Evolutionary conservation across 768 basidiomycete species (phyloP).

Genomic region (Termitomyces sp.): DNA sequence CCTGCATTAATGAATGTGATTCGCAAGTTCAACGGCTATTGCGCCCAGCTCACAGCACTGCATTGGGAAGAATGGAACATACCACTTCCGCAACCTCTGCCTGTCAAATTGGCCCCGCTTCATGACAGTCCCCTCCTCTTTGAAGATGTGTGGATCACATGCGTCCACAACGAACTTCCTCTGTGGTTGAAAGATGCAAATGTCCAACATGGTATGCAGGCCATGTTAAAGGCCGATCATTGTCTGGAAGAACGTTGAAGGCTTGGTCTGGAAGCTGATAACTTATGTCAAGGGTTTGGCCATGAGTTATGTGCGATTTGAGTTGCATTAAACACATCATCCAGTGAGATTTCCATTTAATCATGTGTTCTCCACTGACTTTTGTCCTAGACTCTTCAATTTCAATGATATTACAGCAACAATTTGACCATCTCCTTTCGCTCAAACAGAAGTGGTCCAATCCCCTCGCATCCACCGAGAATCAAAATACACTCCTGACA

Average conservation of each 20-base stretch:
- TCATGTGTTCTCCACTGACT: not conserved
- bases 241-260: constrained; percentile 19
- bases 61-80: too few species aligned
- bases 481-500: too few species aligned
- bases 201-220: constrained; percentile 19
- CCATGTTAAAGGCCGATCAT: constrained; percentile 13
- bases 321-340: constrained; percentile 17
- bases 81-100: not conserved
- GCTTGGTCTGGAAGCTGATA: constrained; percentile 25
- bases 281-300: constrained; percentile 34
- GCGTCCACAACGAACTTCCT: constrained; percentile 14
- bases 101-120: constrained; percentile 26
- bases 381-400: constrained; percentile 10
- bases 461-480: constrained; percentile 10
- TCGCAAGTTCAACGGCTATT: constrained; percentile 26
- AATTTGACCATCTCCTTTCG: constrained; percentile 13
- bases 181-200: constrained; percentile 32
- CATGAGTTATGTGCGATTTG: constrained; percentile 27
- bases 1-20: constrained; percentile 30
- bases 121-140: constrained; percentile 26
- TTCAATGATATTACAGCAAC: constrained; percentile 11
- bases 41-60: constrained; percentile 20
- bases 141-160: constrained; percentile 36
- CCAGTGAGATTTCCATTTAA: constrained; percentile 10
- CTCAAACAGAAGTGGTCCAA: constrained; percentile 22